Percentiles rank a stretch among this genome's conserved stretches.
phyloP scores from a whole-genome alignment of 2,329 filamentous ascomycete species.

The Aspergillus fructus region DNA sequence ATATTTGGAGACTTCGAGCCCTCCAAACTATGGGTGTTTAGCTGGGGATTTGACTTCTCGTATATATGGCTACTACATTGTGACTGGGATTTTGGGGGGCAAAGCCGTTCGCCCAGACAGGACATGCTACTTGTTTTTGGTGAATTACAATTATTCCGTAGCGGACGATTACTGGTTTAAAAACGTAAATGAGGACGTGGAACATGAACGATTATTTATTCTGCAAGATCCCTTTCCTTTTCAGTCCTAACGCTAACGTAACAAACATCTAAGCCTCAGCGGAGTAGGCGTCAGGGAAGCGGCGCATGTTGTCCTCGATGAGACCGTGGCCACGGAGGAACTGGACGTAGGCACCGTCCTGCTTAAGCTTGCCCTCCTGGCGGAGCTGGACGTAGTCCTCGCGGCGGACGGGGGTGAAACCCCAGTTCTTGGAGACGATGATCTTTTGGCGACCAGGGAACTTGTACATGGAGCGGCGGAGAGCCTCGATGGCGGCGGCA shows the following conservation, averaged over 20 bases:
- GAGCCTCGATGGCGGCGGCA: slow-evolving; percentile 91
- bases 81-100: no score
- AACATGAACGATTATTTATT: slow-evolving; percentile 11
- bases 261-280: slow-evolving; percentile 45
- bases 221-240: slow-evolving; percentile 16
- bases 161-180: neutral
- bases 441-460: slow-evolving; percentile 99
- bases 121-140: no score
- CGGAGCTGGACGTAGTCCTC: slow-evolving; percentile 98
- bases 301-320: slow-evolving; percentile 81
- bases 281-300: slow-evolving; percentile 85
- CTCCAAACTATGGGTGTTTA: no score
- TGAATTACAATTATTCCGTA: no score
- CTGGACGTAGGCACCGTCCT: slow-evolving; percentile 99
- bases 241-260: slow-evolving; percentile 22
- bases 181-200: neutral
- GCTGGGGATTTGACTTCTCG: no score
- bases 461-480: slow-evolving; percentile 99
- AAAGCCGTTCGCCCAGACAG: no score
- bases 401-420: slow-evolving; percentile 96
- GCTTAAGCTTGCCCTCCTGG: slow-evolving; percentile 87
- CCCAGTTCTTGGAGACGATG: slow-evolving; percentile 99
- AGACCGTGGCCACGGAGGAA: slow-evolving; percentile 94
- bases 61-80: no score
- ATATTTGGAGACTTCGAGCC: no score